Percentiles rank a stretch among this genome's conserved stretches.
Conservation (phyloP, 2,329 filamentous ascomycete genomes). For the Ampelomyces quisqualis region DNA sequence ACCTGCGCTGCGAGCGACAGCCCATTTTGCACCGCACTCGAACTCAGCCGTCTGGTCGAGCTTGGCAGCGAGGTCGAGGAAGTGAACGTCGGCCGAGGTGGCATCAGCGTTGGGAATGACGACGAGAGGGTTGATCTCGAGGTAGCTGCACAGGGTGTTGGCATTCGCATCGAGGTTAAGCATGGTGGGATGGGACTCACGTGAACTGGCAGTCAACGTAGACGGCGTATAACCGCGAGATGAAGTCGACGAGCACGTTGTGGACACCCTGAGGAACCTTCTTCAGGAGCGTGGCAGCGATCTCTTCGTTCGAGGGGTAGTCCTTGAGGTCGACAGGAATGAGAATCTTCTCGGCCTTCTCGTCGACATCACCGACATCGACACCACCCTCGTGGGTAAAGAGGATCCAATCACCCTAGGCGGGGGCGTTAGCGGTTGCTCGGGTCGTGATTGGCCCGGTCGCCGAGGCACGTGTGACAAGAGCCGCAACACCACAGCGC, state of each 20-base stretch:
- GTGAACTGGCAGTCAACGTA: slow-evolving; percentile 99
- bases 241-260: slow-evolving; percentile 99
- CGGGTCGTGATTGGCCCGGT: slow-evolving; percentile 31
- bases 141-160: slow-evolving; percentile 59
- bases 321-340: slow-evolving; percentile 92
- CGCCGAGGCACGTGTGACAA: slow-evolving; percentile 12
- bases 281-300: slow-evolving; percentile 79
- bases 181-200: slow-evolving; percentile 29
- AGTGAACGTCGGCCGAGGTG: slow-evolving; percentile 93
- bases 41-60: slow-evolving; percentile 99
- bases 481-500: slow-evolving; percentile 39
- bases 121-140: slow-evolving; percentile 99
- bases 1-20: slow-evolving; percentile 85
- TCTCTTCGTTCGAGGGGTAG: slow-evolving; percentile 95
- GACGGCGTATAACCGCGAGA: slow-evolving; percentile 95
- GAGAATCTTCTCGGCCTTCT: slow-evolving; percentile 97
- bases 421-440: slow-evolving; percentile 34
- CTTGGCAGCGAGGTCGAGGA: slow-evolving; percentile 98
- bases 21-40: slow-evolving; percentile 99
- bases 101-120: slow-evolving; percentile 92
- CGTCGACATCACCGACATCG: slow-evolving; percentile 98
- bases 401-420: slow-evolving; percentile 96
- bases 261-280: slow-evolving; percentile 95
- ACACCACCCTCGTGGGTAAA: slow-evolving; percentile 99
- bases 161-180: slow-evolving; percentile 2